phyloP scores from a whole-genome alignment of 2,329 filamentous ascomycete genomes.

The Trichoderma simmonsii region DNA sequence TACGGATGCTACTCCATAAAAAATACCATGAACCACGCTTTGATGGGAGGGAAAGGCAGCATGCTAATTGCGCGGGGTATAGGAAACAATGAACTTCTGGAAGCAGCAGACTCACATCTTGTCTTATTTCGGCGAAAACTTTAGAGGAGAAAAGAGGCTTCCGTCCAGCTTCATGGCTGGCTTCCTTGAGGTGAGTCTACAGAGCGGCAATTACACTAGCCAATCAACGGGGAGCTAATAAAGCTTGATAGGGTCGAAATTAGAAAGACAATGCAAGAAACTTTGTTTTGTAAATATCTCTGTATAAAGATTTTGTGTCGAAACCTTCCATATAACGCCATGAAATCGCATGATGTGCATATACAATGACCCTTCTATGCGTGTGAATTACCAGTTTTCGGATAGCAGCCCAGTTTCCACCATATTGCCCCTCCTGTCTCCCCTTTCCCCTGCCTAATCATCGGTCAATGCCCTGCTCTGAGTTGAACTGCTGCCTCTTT shows the following conservation, averaged over 20 bases:
- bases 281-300: conserved; percentile 36
- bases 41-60: not conserved
- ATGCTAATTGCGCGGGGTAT: conserved; percentile 11
- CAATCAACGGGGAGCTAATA: conserved; percentile 22
- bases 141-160: conserved; percentile 71
- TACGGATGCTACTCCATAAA: conserved; percentile 37
- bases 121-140: conserved; percentile 89
- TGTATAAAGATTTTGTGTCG: conserved; percentile 27
- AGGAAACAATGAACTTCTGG: conserved; percentile 99
- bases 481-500: conserved; percentile 44
- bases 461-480: conserved; percentile 33
- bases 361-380: conserved; percentile 13
- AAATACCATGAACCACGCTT: not conserved
- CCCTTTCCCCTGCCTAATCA: conserved; percentile 20
- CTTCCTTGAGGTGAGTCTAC: conserved; percentile 78
- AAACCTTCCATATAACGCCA: conserved; percentile 34
- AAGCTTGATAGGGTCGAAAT: conserved; percentile 50
- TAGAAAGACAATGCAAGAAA: conserved; percentile 36
- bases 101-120: conserved; percentile 94
- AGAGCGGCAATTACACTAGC: not conserved
- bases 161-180: conserved; percentile 89
- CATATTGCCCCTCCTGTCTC: conserved; percentile 10
- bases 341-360: conserved; percentile 26
- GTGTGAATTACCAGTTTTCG: conserved; percentile 24
- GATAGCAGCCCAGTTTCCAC: not conserved